A percentile compares a stretch with the other conserved stretches of the same genome.
Conservation (phyloP, 2,329 filamentous ascomycete species). For the Helicocarpus griseus region DNA sequence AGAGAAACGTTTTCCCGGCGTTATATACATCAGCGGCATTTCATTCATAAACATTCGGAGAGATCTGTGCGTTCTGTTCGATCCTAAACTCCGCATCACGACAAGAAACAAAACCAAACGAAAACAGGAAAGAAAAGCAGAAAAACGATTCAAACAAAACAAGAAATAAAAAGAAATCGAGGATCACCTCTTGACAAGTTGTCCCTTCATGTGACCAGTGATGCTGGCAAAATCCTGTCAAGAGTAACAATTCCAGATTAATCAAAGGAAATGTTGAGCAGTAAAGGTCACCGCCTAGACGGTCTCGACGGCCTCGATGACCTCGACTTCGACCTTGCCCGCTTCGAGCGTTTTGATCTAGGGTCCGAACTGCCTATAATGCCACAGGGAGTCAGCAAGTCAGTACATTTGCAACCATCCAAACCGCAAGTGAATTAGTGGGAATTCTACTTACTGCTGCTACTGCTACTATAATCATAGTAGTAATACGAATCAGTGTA, state of each 20-base stretch:
- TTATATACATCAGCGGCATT: neutral
- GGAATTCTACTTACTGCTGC: slow-evolving; percentile 27
- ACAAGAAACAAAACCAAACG: neutral
- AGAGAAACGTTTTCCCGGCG: neutral
- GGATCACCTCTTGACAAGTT: too few species aligned
- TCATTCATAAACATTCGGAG: neutral
- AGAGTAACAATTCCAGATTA: too few species aligned
- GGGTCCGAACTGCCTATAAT: neutral
- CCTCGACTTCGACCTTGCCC: neutral
- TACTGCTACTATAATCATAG: slow-evolving; percentile 33
- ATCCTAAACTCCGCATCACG: neutral
- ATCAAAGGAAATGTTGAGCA: neutral
- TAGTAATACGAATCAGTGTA: slow-evolving; percentile 29
- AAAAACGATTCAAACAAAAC: neutral
- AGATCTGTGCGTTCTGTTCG: neutral
- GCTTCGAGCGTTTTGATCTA: neutral
- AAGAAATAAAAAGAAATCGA: too few species aligned
- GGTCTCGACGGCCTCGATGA: neutral
- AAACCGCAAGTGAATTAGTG: too few species aligned
- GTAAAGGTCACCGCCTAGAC: neutral
- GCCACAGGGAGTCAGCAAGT: neutral
- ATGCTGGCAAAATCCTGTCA: too few species aligned
- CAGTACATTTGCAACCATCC: neutral
- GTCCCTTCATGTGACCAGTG: too few species aligned
- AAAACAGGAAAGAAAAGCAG: neutral